phyloP scores from a whole-genome alignment of 2,329 filamentous ascomycete species.

The Diaporthe caulivora region DNA sequence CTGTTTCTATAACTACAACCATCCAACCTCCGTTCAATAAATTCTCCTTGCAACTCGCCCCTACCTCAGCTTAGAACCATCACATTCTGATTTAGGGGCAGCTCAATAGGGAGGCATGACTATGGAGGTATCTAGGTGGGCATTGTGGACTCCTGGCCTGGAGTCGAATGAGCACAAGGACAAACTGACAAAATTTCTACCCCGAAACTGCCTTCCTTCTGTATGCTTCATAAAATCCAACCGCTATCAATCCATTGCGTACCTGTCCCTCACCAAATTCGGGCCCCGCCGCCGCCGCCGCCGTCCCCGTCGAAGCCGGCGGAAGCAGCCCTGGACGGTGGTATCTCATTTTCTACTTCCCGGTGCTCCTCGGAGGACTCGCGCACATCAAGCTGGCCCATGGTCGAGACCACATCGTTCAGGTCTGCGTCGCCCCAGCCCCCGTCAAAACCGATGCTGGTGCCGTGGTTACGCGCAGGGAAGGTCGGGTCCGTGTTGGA shows the following conservation, averaged over 20 bases:
- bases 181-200: not conserved
- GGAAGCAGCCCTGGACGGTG: not conserved
- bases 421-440: not conserved
- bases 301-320: constrained; percentile 17
- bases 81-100: no score
- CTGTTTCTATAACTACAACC: no score
- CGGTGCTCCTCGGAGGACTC: not conserved
- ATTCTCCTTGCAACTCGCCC: no score
- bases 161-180: not conserved
- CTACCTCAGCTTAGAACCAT: no score
- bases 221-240: not conserved
- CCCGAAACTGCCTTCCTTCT: not conserved
- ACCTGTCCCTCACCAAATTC: not conserved
- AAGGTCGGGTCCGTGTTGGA: constrained; percentile 46
- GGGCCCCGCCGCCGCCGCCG: not conserved
- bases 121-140: no score
- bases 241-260: not conserved
- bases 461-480: not conserved
- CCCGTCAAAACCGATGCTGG: not conserved
- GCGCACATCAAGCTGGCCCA: not conserved
- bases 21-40: no score
- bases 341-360: not conserved
- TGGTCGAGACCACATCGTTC: not conserved
- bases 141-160: no score
- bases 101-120: no score